phyloP scores from a whole-genome alignment of 257 asterid species.

The Perilla frutescens region DNA sequence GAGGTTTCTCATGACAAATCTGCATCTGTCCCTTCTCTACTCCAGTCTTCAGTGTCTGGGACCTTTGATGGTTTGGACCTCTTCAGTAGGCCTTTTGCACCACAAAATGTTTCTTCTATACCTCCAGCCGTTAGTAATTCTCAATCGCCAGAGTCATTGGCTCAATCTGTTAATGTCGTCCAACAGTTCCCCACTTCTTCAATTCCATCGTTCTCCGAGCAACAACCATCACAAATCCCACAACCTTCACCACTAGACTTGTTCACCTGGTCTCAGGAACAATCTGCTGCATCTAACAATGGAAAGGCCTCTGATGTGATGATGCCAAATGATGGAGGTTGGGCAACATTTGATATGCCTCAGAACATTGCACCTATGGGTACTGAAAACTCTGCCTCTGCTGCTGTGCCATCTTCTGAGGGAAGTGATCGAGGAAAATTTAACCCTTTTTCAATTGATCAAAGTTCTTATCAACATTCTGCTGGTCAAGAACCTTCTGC shows the following conservation, averaged over 20 bases:
- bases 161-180: constrained; percentile 45
- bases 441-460: constrained; percentile 53
- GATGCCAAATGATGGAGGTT: constrained; percentile 43
- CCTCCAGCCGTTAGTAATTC: constrained; percentile 42
- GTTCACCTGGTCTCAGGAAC: constrained; percentile 53
- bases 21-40: constrained; percentile 46
- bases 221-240: constrained; percentile 46
- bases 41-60: constrained; percentile 36
- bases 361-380: constrained; percentile 44
- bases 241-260: constrained; percentile 54
- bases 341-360: constrained; percentile 59
- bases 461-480: constrained; percentile 41
- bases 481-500: constrained; percentile 40
- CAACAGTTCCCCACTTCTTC: constrained; percentile 51
- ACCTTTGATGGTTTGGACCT: constrained; percentile 55
- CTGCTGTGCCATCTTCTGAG: constrained; percentile 49
- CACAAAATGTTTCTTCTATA: constrained; percentile 45
- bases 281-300: constrained; percentile 44
- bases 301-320: constrained; percentile 34
- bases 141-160: constrained; percentile 47
- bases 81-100: constrained; percentile 50
- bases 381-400: constrained; percentile 42
- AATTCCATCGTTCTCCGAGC: constrained; percentile 45
- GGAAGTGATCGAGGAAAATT: constrained; percentile 41
- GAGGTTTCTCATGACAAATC: constrained; percentile 42